A percentile compares a stretch with the other conserved stretches of the same genome.
Conservation (phyloP, 202 grass and related monocot genomes). For the Alloteropsis angusta region DNA sequence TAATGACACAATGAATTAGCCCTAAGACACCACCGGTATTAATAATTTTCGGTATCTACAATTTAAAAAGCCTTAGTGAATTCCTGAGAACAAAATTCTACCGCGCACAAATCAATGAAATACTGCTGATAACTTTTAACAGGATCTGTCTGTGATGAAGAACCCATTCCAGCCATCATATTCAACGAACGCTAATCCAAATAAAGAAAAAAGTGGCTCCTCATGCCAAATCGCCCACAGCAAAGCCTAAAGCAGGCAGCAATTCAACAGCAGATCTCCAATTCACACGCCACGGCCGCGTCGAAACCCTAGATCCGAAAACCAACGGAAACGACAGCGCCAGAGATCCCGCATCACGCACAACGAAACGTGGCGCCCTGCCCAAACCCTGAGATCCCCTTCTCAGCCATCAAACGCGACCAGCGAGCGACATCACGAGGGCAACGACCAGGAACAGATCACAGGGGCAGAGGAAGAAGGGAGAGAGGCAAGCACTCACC, state of each 20-base stretch:
- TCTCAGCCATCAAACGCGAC: not conserved
- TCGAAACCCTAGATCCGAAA: slow-evolving; percentile 28
- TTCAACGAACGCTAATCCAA: not conserved
- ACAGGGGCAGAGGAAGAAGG: not conserved
- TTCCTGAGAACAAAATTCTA: not conserved
- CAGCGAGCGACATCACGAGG: not conserved
- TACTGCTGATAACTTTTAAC: not conserved
- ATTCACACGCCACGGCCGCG: not conserved
- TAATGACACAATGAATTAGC: not conserved
- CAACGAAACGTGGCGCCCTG: not conserved
- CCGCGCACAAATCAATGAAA: not conserved
- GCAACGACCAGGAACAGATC: not conserved
- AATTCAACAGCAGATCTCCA: slow-evolving; percentile 16
- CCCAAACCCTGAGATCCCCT: not conserved
- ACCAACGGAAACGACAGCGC: not conserved
- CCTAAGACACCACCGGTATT: not conserved
- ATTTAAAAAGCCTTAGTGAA: not conserved
- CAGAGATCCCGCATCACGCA: not conserved
- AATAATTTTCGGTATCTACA: not conserved
- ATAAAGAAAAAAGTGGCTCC: not conserved
- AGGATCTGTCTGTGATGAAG: not conserved
- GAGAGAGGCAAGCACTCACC: slow-evolving; percentile 3
- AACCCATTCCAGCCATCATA: not conserved
- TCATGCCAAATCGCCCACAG: not conserved
- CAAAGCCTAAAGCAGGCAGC: not conserved